These are phyloP conservation scores for Sporisorium scitamineum DNA, from an alignment of 1,284 basidiomycete species.

Conservation along the genomic window DNA sequence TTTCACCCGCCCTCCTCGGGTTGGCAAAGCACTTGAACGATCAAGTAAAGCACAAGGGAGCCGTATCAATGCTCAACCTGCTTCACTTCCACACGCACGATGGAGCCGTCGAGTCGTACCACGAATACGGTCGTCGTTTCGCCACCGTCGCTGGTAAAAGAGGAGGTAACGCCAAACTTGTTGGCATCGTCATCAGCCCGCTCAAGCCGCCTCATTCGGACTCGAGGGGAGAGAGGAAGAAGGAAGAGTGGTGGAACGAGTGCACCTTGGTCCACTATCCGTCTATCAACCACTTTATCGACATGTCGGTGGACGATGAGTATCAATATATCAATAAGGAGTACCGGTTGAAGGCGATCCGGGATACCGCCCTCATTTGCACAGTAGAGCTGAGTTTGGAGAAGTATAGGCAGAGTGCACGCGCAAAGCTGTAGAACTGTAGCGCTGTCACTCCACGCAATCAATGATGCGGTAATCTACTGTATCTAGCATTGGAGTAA, in stretches of 20 bases:
- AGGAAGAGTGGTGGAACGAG: conserved; percentile 53
- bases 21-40: conserved; percentile 36
- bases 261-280: conserved; percentile 51
- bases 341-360: conserved; percentile 41
- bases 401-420: neutral
- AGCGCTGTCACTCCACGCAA: neutral
- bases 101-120: conserved; percentile 34
- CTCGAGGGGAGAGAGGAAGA: conserved; percentile 16
- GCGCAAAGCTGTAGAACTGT: conserved; percentile 22
- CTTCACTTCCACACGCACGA: conserved; percentile 37
- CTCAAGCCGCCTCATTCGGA: conserved; percentile 16
- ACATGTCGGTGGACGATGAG: conserved; percentile 52
- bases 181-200: conserved; percentile 44
- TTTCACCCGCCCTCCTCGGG: conserved; percentile 35
- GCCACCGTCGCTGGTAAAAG: conserved; percentile 35
- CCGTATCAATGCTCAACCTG: conserved; percentile 56
- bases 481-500: too few relatives aligned
- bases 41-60: conserved; percentile 15
- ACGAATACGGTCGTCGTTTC: conserved; percentile 50
- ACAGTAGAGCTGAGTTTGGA: conserved; percentile 38
- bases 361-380: conserved; percentile 50
- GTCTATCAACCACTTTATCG: conserved; percentile 50
- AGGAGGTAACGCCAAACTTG: conserved; percentile 53
- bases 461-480: too few relatives aligned
- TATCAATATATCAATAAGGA: conserved; percentile 52